phyloP scores from a whole-genome alignment of 1,284 basidiomycete genomes.

The Cryptococcus floricola region DNA sequence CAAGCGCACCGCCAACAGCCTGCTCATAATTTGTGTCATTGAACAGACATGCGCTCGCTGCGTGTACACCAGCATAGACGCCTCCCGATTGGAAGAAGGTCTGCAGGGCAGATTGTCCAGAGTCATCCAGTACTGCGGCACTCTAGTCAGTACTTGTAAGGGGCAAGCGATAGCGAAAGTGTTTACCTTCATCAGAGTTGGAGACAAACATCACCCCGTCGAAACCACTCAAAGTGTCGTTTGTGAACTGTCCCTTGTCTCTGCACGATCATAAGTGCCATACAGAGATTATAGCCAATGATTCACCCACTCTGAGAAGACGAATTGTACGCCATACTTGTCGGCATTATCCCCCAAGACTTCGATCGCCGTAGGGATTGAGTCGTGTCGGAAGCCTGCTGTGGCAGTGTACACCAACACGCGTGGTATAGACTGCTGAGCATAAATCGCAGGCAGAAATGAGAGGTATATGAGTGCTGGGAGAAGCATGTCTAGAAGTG shows the following conservation, averaged over 20 bases:
- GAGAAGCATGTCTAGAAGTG: not conserved
- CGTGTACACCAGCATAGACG: conserved; percentile 48
- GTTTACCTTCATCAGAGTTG: conserved; percentile 63
- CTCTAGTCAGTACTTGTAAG: not conserved
- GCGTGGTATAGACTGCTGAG: conserved; percentile 12
- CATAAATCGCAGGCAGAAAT: not conserved
- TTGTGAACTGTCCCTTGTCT: conserved; percentile 59
- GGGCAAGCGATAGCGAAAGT: not conserved
- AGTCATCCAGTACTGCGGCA: conserved; percentile 58
- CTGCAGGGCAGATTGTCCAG: conserved; percentile 61
- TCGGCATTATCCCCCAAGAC: conserved; percentile 50
- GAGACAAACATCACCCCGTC: conserved; percentile 68
- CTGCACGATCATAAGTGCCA: not conserved
- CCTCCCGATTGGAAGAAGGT: conserved; percentile 59
- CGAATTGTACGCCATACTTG: conserved; percentile 57
- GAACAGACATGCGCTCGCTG: conserved; percentile 64
- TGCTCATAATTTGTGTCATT: conserved; percentile 63
- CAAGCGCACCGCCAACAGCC: conserved; percentile 50
- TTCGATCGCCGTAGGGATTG: conserved; percentile 65
- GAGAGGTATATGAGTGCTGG: not conserved
- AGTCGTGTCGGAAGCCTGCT: conserved; percentile 62
- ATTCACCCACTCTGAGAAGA: conserved; percentile 57
- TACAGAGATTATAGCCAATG: too few relatives aligned
- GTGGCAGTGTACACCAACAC: conserved; percentile 42
- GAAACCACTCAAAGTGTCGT: conserved; percentile 57